Percentiles rank a stretch among this genome's conserved stretches.
Conservation (phyloP, 495 filamentous ascomycete genomes). For the Sordaria brevicollis region DNA sequence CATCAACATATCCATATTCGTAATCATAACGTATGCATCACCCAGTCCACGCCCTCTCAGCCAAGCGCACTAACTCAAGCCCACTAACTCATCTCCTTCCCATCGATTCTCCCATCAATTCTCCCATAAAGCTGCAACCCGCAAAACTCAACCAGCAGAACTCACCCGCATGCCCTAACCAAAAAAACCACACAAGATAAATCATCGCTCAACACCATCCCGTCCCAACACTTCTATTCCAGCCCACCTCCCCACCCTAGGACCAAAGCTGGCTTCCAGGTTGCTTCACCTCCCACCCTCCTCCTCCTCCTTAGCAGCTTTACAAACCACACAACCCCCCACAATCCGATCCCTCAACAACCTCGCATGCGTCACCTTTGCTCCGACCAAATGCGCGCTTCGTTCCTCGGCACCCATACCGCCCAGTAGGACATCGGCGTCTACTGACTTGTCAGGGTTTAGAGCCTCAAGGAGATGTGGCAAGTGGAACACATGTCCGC, state of each 20-base stretch:
- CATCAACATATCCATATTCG: neutral
- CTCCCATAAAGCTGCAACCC: neutral
- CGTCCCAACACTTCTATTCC: too few relatives aligned
- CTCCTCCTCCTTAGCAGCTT: slow-evolving; percentile 1
- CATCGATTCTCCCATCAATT: neutral
- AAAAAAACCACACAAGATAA: neutral
- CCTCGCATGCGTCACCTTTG: slow-evolving; percentile 83
- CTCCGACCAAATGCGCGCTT: slow-evolving; percentile 46
- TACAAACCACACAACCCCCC: slow-evolving; percentile 62
- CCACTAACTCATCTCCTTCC: neutral
- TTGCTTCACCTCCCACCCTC: neutral
- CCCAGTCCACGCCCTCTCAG: neutral
- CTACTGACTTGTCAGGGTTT: slow-evolving; percentile 26
- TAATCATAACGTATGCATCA: neutral
- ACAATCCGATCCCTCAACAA: slow-evolving; percentile 60
- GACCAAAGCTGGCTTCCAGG: too few relatives aligned
- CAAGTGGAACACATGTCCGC: slow-evolving; percentile 85
- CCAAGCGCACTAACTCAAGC: too few relatives aligned
- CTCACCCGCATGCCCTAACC: neutral
- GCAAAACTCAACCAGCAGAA: neutral
- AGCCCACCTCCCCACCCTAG: too few relatives aligned
- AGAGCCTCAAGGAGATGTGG: slow-evolving; percentile 56
- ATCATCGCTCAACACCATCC: neutral
- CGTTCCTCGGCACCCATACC: slow-evolving; percentile 29
- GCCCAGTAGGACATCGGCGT: slow-evolving; percentile 10